Conservation (phyloP, 306 rosid species). For the Trichosanthes truncata region DNA sequence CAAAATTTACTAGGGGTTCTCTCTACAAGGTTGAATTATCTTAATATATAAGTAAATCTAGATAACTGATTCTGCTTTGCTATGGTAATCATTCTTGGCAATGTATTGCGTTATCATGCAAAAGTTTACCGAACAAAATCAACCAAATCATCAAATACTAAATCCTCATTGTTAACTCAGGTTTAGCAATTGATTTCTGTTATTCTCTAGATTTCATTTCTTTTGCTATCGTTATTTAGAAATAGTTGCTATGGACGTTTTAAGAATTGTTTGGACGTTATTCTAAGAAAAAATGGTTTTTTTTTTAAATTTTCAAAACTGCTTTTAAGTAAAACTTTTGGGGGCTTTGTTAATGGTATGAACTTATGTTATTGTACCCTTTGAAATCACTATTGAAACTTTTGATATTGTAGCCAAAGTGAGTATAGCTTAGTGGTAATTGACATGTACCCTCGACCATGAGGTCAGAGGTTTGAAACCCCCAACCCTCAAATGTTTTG, state of each 20-base stretch:
- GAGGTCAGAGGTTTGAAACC: too few relatives aligned
- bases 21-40: background rate
- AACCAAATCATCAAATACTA: background rate
- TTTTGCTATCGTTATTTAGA: background rate
- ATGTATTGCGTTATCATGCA: background rate
- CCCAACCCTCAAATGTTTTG: too few relatives aligned
- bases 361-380: background rate
- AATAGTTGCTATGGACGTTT: background rate
- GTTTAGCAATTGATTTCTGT: background rate
- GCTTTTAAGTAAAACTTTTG: background rate
- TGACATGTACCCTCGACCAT: too few relatives aligned
- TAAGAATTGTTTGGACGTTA: background rate
- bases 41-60: background rate
- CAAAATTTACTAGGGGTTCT: background rate
- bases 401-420: too few relatives aligned
- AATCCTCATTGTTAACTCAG: background rate
- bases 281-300: background rate
- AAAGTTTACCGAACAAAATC: background rate
- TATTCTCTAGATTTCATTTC: background rate
- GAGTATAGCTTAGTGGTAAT: too few relatives aligned
- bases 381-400: background rate
- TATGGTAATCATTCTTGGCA: background rate
- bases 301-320: background rate
- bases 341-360: background rate
- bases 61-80: background rate